phyloP scores from a whole-genome alignment of 768 basidiomycete species.

The Lentinula sp. region DNA sequence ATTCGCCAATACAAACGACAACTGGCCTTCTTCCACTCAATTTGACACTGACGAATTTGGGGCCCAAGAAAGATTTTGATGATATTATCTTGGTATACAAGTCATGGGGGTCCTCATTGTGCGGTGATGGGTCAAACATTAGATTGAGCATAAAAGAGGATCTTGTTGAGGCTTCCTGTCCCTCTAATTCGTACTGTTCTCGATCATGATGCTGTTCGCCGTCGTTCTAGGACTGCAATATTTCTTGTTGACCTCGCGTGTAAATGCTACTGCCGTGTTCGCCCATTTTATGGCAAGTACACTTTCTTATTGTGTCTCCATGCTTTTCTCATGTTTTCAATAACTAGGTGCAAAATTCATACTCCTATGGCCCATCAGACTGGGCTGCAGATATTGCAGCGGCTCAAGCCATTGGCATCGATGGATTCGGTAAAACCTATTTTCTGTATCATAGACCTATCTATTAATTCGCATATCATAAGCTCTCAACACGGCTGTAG shows the following conservation, averaged over 20 bases:
- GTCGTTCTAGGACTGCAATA: neutral
- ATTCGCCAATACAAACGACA: too few relatives aligned
- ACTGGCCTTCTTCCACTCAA: too few relatives aligned
- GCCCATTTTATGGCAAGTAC: constrained; percentile 1
- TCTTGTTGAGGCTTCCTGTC: neutral
- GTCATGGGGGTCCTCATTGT: too few relatives aligned
- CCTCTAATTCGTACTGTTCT: neutral
- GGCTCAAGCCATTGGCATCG: constrained; percentile 17
- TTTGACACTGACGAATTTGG: too few relatives aligned
- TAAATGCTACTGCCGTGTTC: neutral
- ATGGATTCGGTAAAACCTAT: constrained; percentile 17
- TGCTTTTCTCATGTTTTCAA: neutral
- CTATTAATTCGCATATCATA: neutral
- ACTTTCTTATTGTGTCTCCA: neutral
- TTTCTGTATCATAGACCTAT: neutral
- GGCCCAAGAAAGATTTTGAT: too few relatives aligned
- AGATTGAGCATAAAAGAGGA: neutral
- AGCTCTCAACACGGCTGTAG: constrained; percentile 19
- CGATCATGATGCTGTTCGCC: too few relatives aligned
- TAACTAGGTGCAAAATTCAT: constrained; percentile 17
- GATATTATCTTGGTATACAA: too few relatives aligned
- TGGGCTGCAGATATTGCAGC: constrained; percentile 19
- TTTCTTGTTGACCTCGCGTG: neutral
- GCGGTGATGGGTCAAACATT: neutral
- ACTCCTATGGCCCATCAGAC: constrained; percentile 12